Evolutionary conservation across 176 grass and related monocot genomes (phyloP), one percentile per base, ranked within the genome.

Genomic region (Carex myosuroides): DNA sequence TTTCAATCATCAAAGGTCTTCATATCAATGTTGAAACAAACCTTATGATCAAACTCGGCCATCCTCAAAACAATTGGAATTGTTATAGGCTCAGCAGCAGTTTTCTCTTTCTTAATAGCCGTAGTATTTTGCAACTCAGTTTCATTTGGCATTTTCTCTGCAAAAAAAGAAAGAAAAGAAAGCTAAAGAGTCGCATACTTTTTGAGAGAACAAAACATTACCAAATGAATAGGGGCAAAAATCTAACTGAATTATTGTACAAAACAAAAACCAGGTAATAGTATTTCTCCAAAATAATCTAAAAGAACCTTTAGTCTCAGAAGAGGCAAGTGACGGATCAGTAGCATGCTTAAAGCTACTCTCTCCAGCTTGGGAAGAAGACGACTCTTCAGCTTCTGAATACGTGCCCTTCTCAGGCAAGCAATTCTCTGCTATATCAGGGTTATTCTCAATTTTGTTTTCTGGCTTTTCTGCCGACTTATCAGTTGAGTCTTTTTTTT

Each of bases 21-120:
- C 14, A 65, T 88, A 66, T 1, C 5, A 87, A 12, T 22, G 44
- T 22, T 46, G 88, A 65, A 72, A 76, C 33, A 81, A 22, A 98
- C 95, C 92, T 98, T 94, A 83, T 98, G 95, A 91, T 98, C 95
- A 88, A 98, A 98, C 84, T 98, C 95, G 64, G 92, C 90, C 95
- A 98, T 98, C 74, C 89, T 91, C 89, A 98, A 81, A 56, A 98
- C 92, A 86, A 98, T 93, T 64, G 95, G 95, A 82, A 91, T 85
- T 72, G 93, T 85, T 86, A 98, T 94, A 10, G 95, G 92, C 69
- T 98, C 92, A 78, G 87, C 52, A 37, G 89, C 88, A 88, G 78
- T 63, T 87, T 91, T 98, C 66, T 91, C 88, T 87, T 90, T 93
- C 72, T 86, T 91, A n/a, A 50, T 56, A 21, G 32, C 13, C 2